Base-by-base conservation (phyloP, 352 stramenopile species). In the Phytophthora ohioensis region DNA sequence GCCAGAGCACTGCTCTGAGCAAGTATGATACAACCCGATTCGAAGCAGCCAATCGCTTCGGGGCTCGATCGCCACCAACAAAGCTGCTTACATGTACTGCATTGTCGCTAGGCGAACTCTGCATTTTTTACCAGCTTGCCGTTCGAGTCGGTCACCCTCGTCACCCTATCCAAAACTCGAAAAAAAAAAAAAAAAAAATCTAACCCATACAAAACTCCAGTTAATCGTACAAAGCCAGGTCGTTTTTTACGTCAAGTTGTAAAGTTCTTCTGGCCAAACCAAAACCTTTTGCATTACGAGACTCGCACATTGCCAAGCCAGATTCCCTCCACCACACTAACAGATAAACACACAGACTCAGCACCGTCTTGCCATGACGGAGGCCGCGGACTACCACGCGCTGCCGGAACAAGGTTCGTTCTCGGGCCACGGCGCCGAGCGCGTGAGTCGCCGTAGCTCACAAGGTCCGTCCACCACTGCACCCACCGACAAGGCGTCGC, bases 351-450 rank as follows among this genome's bases (percentile, higher is more conserved):
- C 9, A 30, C 47, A 27, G 30, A 35, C 48, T 15, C 39, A 45
- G 45, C 48, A 32, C 32, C 49, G 49, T 48, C 36, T 17, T 48
- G 52, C 38, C 64, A 78, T 78, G 70, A 74, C 70, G 65, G 64
- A 77, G 48, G 38, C 51, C 42, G 46, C 45, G 45, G 67, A 79
- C 63, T 81, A 81, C 64, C 71, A 75, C 71, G 63, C 71, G 43
- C 71, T 79, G 17, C 45, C 67, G 41, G 71, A 79, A 39, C 62
- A 79, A 17, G 31, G 32, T 36, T 66, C 62, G 21, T 70, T 67
- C 49, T 64, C 59, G 21, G 71, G 62, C 41, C 67, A 79, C 71
- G 71, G 63, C 21, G 66, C 36, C 31, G 58, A 75, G 69, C 69
- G 69, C 30, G 57, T 64, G 30, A 73, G 58, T 58, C 69, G 70